These are phyloP conservation scores for Saposhnikovia divaricata DNA, from an alignment of 129 eudicot species.

Conservation along the genomic window DNA sequence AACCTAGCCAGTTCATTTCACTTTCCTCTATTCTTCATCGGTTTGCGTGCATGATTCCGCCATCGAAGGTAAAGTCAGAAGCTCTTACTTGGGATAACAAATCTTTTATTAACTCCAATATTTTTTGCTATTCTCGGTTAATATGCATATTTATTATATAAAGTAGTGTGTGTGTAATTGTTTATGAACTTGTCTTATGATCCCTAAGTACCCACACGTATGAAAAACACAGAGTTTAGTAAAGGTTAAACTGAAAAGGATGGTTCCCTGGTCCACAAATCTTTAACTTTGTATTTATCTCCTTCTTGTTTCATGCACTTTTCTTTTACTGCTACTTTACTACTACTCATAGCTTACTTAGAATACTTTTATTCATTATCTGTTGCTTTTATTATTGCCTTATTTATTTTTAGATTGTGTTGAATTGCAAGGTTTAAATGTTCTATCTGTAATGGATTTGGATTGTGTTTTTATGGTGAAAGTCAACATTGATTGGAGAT, in stretches of 20 bases:
- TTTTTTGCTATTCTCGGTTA: neutral
- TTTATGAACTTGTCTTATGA: neutral
- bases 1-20: neutral
- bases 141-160: neutral
- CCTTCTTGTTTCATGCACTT: neutral
- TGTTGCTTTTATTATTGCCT: neutral
- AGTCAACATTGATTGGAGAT: neutral
- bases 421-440: neutral
- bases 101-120: neutral
- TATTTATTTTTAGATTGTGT: neutral
- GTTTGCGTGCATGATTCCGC: neutral
- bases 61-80: neutral
- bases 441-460: neutral
- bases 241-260: neutral
- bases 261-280: slow-evolving; percentile 4
- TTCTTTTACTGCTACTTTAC: neutral
- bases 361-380: neutral
- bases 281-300: neutral
- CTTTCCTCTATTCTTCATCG: neutral
- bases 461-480: neutral
- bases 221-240: neutral
- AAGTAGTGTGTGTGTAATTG: neutral
- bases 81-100: neutral
- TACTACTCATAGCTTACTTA: neutral
- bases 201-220: neutral